Evolutionary conservation across 2,329 filamentous ascomycete species (phyloP).

Genomic region (Ascochyta fabae): DNA sequence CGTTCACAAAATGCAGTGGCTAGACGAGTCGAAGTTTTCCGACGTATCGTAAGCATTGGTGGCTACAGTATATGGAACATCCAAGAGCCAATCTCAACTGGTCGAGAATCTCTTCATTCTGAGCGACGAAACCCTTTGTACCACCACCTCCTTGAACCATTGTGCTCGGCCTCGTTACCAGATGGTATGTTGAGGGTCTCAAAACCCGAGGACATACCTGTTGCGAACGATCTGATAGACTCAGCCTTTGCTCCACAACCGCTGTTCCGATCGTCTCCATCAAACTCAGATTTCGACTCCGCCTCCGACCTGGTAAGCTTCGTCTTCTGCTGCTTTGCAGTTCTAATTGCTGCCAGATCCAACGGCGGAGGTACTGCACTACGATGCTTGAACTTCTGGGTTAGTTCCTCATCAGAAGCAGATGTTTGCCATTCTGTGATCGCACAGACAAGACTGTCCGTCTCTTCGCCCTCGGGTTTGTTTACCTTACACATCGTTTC

Average conservation of each 20-base stretch:
- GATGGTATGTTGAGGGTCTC: slow-evolving; percentile 6
- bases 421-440: neutral
- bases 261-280: neutral
- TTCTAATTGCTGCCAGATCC: neutral
- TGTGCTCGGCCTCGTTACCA: slow-evolving; percentile 3
- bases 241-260: neutral
- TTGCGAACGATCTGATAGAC: slow-evolving; percentile 5
- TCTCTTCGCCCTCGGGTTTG: neutral
- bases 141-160: slow-evolving; percentile 18
- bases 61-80: neutral
- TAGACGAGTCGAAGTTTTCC: neutral
- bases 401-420: neutral
- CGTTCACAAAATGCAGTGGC: neutral
- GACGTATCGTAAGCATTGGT: neutral
- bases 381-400: neutral
- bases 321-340: neutral
- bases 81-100: neutral
- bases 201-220: neutral
- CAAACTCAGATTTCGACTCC: neutral
- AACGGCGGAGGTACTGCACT: slow-evolving; percentile 13
- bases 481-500: neutral
- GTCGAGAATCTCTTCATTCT: neutral
- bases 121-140: slow-evolving; percentile 19
- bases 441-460: neutral
- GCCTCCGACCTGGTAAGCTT: neutral